These are phyloP conservation scores for Hirsutella rhossiliensis DNA, from an alignment of 2,329 filamentous ascomycete species.

Conservation along the genomic window DNA sequence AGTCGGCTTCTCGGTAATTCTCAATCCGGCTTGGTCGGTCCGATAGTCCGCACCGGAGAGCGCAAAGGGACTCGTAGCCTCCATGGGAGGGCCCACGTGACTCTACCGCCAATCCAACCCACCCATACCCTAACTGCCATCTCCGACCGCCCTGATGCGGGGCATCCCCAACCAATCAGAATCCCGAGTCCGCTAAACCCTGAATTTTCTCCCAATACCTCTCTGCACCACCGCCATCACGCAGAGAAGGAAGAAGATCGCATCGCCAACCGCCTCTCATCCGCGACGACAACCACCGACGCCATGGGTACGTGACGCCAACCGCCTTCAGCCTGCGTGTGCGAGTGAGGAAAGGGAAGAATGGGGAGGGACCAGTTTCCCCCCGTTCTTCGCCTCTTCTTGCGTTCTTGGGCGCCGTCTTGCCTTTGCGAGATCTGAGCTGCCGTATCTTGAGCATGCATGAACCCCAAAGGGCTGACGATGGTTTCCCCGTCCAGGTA, in stretches of 20 bases:
- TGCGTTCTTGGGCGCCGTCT: slow-evolving; percentile 6
- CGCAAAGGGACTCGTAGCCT: no score
- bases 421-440: slow-evolving; percentile 9
- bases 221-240: slow-evolving; percentile 11
- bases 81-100: no score
- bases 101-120: no score
- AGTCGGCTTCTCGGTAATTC: no score
- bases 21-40: no score
- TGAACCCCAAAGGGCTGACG: slow-evolving; percentile 47
- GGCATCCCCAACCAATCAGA: slow-evolving; percentile 5
- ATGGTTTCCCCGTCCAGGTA: slow-evolving; percentile 46
- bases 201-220: slow-evolving; percentile 15
- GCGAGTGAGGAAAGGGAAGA: slow-evolving; percentile 30
- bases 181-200: slow-evolving; percentile 10
- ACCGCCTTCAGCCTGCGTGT: slow-evolving; percentile 30
- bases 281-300: slow-evolving; percentile 27
- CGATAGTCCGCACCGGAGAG: no score
- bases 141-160: slow-evolving; percentile 23
- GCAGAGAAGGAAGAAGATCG: slow-evolving; percentile 2
- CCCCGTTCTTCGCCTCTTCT: not conserved
- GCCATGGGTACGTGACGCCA: slow-evolving; percentile 49
- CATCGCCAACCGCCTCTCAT: slow-evolving; percentile 25
- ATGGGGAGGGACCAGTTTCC: not conserved
- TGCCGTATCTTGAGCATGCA: slow-evolving; percentile 46
- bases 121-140: slow-evolving; percentile 32